Evolutionary conservation across 192 early-diverging fungal species (phyloP).

Genomic region (Lobosporangium transversale): DNA sequence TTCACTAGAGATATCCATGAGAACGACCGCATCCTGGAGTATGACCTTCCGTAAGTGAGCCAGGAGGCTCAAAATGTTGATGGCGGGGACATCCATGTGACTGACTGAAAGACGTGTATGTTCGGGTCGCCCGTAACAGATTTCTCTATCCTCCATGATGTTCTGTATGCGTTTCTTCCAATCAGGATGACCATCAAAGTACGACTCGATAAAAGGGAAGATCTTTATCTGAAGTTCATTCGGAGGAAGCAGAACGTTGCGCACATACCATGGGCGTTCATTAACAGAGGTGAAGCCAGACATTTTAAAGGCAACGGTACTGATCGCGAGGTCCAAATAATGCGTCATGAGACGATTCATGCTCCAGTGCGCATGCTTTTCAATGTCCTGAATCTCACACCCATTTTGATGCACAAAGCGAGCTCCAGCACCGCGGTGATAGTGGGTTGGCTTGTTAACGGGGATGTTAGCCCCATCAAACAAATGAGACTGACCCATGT

Average conservation of each 20-base stretch:
- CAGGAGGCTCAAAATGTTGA: constrained; percentile 10
- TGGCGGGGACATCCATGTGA: not conserved
- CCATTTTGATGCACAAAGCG: not conserved
- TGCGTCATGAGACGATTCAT: not conserved
- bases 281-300: not conserved
- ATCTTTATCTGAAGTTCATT: not conserved
- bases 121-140: not conserved
- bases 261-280: constrained; percentile 4
- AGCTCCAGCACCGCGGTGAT: not conserved
- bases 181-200: not conserved
- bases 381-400: not conserved
- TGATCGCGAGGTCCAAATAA: not conserved
- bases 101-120: not conserved
- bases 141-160: not conserved
- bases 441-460: not conserved
- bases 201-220: constrained; percentile 1
- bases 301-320: not conserved
- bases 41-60: constrained; percentile 32
- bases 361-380: not conserved
- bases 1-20: constrained; percentile 20
- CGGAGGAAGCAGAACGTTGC: not conserved
- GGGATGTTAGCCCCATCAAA: not conserved
- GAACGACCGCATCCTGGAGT: constrained; percentile 22
- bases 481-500: not conserved
- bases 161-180: not conserved